These are phyloP conservation scores for Chlamydomonas sp. DNA, from an alignment of 139 green algal species.

Conservation along the genomic window DNA sequence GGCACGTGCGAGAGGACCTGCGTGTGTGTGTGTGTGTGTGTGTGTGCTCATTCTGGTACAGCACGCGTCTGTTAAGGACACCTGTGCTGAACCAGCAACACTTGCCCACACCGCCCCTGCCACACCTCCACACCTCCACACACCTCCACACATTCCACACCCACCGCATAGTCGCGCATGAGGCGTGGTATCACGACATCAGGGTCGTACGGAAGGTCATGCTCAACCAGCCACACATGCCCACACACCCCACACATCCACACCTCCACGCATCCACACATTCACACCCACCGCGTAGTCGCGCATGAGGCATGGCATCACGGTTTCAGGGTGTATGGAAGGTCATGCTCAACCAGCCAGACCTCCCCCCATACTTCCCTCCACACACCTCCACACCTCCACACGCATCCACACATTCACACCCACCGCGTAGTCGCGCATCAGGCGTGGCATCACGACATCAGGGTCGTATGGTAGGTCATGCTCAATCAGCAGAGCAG, in stretches of 20 bases:
- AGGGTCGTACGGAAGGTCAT: constrained; percentile 39
- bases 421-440: constrained; percentile 41
- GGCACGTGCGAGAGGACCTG: constrained; percentile 41
- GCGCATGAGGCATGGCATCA: constrained; percentile 35
- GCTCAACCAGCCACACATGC: too few relatives aligned
- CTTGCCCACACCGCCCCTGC: too few relatives aligned
- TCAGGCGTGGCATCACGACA: constrained; percentile 36
- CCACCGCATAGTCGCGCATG: constrained; percentile 41
- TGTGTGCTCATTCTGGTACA: too few relatives aligned
- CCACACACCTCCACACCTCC: too few relatives aligned
- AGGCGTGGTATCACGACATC: constrained; percentile 33
- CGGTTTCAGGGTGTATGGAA: constrained; percentile 32
- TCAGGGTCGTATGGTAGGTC: constrained; percentile 36
- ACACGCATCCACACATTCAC: too few relatives aligned
- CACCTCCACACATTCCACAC: too few relatives aligned
- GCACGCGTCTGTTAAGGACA: too few relatives aligned
- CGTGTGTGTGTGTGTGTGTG: too few relatives aligned
- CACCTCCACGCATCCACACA: too few relatives aligned
- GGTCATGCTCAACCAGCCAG: constrained; percentile 35
- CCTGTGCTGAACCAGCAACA: constrained; percentile 36
- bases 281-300: constrained; percentile 37
- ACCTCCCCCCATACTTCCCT: too few relatives aligned
- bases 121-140: too few relatives aligned
- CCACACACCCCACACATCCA: too few relatives aligned
- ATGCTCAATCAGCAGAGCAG: constrained; percentile 37